Evolutionary conservation across 768 basidiomycete species (phyloP).

Genomic region (Sporobolomyces phaffii): DNA sequence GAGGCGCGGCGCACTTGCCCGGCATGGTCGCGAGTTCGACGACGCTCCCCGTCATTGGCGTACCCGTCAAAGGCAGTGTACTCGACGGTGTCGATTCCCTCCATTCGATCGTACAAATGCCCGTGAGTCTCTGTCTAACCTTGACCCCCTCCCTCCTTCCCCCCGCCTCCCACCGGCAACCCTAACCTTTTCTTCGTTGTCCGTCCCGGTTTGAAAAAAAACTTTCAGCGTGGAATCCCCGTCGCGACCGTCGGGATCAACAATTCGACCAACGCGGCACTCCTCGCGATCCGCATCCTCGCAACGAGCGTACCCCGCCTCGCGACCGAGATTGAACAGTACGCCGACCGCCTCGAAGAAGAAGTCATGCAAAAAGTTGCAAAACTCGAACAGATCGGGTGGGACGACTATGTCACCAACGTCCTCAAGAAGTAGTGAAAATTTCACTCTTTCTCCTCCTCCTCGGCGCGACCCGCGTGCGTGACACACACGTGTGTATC

Average conservation of each 20-base stretch:
- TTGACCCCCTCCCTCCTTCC: neutral
- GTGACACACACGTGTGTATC: too few relatives aligned
- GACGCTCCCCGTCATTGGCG: conserved; percentile 83
- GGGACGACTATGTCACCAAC: conserved; percentile 62
- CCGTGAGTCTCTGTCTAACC: conserved; percentile 60
- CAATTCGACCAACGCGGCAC: conserved; percentile 84
- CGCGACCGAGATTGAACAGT: conserved; percentile 62
- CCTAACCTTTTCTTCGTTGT: too few relatives aligned
- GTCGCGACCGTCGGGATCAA: conserved; percentile 97
- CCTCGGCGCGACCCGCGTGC: too few relatives aligned
- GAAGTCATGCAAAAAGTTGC: conserved; percentile 76
- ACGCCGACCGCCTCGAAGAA: conserved; percentile 61
- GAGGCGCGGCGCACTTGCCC: conserved; percentile 95
- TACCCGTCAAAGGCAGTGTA: conserved; percentile 89
- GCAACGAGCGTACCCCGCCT: conserved; percentile 65
- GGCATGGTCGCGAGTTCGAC: conserved; percentile 98
- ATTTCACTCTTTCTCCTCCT: neutral
- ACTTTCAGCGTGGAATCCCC: conserved; percentile 92
- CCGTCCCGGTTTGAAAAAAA: too few relatives aligned
- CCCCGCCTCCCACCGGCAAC: neutral
- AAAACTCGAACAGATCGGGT: conserved; percentile 69
- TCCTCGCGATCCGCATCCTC: conserved; percentile 82
- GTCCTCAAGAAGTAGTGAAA: conserved; percentile 14
- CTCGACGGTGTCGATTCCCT: conserved; percentile 96
- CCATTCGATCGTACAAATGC: conserved; percentile 98